These are phyloP conservation scores for Fusarium tjaetaba DNA, from an alignment of 2,329 filamentous ascomycete species.

Conservation along the genomic window DNA sequence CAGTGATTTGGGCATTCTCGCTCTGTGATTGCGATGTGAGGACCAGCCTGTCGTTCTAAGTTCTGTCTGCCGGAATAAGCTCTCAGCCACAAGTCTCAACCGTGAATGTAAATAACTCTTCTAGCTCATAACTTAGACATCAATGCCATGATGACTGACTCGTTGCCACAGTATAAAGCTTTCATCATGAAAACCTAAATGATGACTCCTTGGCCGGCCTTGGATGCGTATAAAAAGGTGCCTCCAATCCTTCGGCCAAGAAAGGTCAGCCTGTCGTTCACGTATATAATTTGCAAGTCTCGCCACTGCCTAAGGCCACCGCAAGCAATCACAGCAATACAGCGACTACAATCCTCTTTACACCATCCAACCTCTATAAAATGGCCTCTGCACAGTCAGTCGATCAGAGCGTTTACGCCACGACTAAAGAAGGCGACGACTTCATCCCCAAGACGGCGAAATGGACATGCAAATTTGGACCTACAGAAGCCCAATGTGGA, in stretches of 20 bases:
- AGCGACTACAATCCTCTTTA: not conserved
- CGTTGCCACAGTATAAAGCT: no score
- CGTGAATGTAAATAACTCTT: no score
- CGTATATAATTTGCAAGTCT: not conserved
- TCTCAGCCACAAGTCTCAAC: no score
- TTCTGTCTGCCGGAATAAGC: no score
- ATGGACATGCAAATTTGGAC: not conserved
- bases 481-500: not conserved
- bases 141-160: no score
- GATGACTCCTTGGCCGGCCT: no score
- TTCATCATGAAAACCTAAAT: no score
- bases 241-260: no score
- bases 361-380: accelerated
- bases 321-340: not conserved
- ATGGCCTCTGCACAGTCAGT: not conserved
- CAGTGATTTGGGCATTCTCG: not conserved
- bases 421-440: not conserved
- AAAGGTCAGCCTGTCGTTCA: not conserved
- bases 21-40: not conserved
- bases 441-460: not conserved
- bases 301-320: not conserved
- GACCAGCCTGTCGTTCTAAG: no score
- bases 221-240: no score
- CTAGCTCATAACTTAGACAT: no score
- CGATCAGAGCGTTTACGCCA: accelerated